Percentiles rank a stretch among this genome's conserved stretches.
phyloP scores from a whole-genome alignment of 257 asterid species.

The Haberlea rhodopensis region DNA sequence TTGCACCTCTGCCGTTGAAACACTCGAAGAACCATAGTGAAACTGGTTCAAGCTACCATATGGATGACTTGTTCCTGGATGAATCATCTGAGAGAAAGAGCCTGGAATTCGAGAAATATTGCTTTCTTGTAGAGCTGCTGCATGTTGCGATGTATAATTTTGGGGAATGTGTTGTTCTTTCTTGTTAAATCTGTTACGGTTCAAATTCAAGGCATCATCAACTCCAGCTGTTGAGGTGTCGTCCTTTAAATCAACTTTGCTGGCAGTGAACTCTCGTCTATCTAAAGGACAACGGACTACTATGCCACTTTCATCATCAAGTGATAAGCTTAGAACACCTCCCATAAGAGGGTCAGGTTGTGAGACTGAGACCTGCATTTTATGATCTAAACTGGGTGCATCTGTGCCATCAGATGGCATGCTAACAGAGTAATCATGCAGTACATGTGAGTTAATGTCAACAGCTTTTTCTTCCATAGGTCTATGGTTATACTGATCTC shows the following conservation, averaged over 20 bases:
- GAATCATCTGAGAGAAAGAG: conserved; percentile 27
- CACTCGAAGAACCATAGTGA: conserved; percentile 27
- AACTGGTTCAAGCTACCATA: conserved; percentile 34
- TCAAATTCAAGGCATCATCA: conserved; percentile 20
- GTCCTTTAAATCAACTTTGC: conserved; percentile 23
- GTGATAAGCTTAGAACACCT: conserved; percentile 4
- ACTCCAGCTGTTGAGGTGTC: conserved; percentile 17
- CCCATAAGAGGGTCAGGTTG: background rate
- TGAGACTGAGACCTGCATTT: conserved; percentile 20
- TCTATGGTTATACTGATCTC: conserved; percentile 24
- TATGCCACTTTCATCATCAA: conserved; percentile 23
- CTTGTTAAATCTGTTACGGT: conserved; percentile 15
- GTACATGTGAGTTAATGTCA: conserved; percentile 9
- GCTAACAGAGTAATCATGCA: conserved; percentile 8
- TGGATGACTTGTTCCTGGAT: conserved; percentile 32
- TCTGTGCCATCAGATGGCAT: conserved; percentile 17
- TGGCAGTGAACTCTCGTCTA: conserved; percentile 11
- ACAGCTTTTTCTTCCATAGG: conserved; percentile 19
- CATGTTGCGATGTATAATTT: conserved; percentile 27
- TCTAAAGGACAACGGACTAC: conserved; percentile 3
- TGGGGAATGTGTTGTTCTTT: conserved; percentile 21
- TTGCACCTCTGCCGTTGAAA: conserved; percentile 28
- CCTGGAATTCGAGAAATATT: conserved; percentile 28
- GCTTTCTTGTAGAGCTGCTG: conserved; percentile 23
- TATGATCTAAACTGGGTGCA: conserved; percentile 17